Evolutionary conservation across 768 basidiomycete species (phyloP).

Genomic region (Boletus pseudo-olivaceus): DNA sequence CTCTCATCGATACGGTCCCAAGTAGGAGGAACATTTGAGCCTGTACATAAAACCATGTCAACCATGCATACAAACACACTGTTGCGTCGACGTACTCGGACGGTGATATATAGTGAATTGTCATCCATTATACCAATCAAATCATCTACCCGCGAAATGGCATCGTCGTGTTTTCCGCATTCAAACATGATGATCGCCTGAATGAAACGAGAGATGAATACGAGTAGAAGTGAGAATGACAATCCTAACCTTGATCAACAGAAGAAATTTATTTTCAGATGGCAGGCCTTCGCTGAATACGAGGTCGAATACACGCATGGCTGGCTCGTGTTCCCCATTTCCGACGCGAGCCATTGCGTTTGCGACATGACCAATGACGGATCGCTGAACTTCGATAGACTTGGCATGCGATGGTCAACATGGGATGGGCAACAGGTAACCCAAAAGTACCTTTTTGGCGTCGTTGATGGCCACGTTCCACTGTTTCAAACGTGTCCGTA

Average conservation of each 20-base stretch:
- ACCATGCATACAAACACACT: too few species aligned
- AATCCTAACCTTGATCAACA: constrained; percentile 8
- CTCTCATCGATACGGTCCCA: not conserved
- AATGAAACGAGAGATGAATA: not conserved
- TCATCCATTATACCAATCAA: not conserved
- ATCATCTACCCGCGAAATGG: constrained; percentile 4
- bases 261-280: constrained; percentile 5
- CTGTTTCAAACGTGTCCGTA: not conserved
- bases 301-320: constrained; percentile 8
- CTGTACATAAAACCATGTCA: not conserved
- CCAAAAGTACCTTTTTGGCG: not conserved
- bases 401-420: not conserved
- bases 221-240: fast-evolving
- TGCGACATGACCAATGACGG: constrained; percentile 11
- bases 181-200: constrained; percentile 8
- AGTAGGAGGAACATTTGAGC: constrained; percentile 4
- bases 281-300: not conserved
- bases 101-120: not conserved
- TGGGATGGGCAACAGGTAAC: fast-evolving
- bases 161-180: constrained; percentile 3
- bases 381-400: constrained; percentile 10
- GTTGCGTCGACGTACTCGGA: not conserved
- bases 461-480: not conserved
- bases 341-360: not conserved
- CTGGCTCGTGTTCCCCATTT: constrained; percentile 1